Evolutionary conservation across 1,284 basidiomycete species (phyloP).

Genomic region (Cerioporus squamosus): DNA sequence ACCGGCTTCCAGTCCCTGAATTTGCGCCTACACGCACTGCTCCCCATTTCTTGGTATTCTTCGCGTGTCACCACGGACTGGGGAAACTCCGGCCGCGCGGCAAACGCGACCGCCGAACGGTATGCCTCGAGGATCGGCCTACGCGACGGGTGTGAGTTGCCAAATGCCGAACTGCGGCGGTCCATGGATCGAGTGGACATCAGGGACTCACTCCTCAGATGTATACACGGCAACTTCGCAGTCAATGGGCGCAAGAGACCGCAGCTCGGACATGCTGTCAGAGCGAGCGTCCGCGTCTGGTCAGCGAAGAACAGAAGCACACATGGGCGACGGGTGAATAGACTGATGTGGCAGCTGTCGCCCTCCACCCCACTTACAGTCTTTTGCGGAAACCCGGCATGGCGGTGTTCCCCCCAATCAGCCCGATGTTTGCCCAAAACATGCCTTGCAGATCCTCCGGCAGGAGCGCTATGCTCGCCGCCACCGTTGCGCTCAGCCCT

Average conservation of each 20-base stretch:
- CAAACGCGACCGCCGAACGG: conserved; percentile 66
- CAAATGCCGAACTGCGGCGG: background rate
- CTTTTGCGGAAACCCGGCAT: conserved; percentile 77
- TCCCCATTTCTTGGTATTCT: conserved; percentile 85
- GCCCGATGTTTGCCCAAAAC: conserved; percentile 93
- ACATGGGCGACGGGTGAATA: background rate
- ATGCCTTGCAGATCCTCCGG: conserved; percentile 83
- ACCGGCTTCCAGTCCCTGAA: conserved; percentile 53
- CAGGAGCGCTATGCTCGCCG: conserved; percentile 72
- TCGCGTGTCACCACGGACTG: conserved; percentile 67
- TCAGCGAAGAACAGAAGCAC: conserved; percentile 5
- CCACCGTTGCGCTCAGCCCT: conserved; percentile 79
- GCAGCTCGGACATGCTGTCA: conserved; percentile 67
- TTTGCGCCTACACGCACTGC: conserved; percentile 71
- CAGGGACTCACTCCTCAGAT: conserved; percentile 67
- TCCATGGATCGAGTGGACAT: background rate
- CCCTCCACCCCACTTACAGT: conserved; percentile 55
- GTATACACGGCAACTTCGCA: conserved; percentile 75
- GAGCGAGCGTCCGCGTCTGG: conserved; percentile 3
- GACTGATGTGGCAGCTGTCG: background rate
- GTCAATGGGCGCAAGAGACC: conserved; percentile 78
- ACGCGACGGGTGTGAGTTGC: conserved; percentile 11
- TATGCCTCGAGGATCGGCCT: conserved; percentile 82
- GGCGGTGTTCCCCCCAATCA: conserved; percentile 84
- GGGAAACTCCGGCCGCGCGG: conserved; percentile 54